A percentile compares a stretch with the other conserved stretches of the same genome.
Conservation (phyloP, 1,284 basidiomycete genomes). For the Xanthoconium separans region DNA sequence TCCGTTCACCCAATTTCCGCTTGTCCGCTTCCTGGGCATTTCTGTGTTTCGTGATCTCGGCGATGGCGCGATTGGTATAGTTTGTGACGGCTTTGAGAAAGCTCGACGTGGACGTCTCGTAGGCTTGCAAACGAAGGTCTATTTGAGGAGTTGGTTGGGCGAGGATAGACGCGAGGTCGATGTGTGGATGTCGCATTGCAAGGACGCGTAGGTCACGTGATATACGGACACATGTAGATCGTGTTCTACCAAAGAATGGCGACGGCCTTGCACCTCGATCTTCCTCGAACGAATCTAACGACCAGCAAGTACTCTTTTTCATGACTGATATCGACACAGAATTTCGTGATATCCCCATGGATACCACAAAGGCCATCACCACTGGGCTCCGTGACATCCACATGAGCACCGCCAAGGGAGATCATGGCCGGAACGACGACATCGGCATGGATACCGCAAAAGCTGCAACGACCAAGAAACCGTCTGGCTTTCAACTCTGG, state of each 20-base stretch:
- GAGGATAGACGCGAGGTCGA: conserved; percentile 61
- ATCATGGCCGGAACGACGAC: conserved; percentile 46
- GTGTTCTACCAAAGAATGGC: not conserved
- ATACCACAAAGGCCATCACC: conserved; percentile 59
- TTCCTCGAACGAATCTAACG: too few species aligned
- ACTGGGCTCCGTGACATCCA: conserved; percentile 54
- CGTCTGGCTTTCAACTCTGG: conserved; percentile 67
- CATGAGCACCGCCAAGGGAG: conserved; percentile 65
- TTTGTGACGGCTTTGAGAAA: conserved; percentile 68
- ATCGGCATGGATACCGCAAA: conserved; percentile 63
- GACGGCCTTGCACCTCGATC: not conserved
- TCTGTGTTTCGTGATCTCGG: conserved; percentile 61
- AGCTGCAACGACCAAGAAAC: conserved; percentile 52
- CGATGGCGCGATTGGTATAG: conserved; percentile 65
- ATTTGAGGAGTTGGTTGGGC: conserved; percentile 57
- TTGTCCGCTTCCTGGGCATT: conserved; percentile 55
- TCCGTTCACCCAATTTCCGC: conserved; percentile 57
- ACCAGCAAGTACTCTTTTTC: not conserved
- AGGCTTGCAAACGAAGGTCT: conserved; percentile 61
- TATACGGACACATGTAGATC: conserved; percentile 8
- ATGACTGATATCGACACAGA: conserved; percentile 14
- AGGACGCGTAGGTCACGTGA: conserved; percentile 24
- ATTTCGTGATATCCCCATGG: conserved; percentile 63
- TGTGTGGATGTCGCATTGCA: conserved; percentile 51
- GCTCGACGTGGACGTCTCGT: conserved; percentile 62